These are phyloP conservation scores for Earliella scabrosa DNA, from an alignment of 1,284 basidiomycete genomes.

Conservation along the genomic window DNA sequence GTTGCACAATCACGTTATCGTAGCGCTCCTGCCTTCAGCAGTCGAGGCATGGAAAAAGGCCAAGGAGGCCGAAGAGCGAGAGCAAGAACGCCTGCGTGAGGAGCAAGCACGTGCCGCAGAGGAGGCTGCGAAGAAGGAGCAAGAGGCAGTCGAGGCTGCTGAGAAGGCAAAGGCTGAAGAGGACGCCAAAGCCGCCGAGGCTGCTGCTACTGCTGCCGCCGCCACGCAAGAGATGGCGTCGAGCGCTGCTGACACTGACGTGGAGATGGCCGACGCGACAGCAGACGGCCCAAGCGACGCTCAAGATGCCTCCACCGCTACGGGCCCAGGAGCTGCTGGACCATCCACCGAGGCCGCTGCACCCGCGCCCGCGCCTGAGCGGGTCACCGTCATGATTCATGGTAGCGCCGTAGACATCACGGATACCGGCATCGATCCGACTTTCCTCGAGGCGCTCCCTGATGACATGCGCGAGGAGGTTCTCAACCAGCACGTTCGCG, in stretches of 20 bases:
- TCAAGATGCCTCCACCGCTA: too few species aligned
- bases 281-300: slow-evolving; percentile 30
- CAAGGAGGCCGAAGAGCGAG: slow-evolving; percentile 57
- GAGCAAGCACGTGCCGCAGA: slow-evolving; percentile 45
- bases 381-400: slow-evolving; percentile 88
- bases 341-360: slow-evolving; percentile 33
- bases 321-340: slow-evolving; percentile 17
- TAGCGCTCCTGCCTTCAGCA: slow-evolving; percentile 85
- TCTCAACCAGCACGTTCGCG: slow-evolving; percentile 95
- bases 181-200: slow-evolving; percentile 25
- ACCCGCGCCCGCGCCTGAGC: slow-evolving; percentile 47
- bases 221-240: slow-evolving; percentile 21
- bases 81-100: slow-evolving; percentile 39
- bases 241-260: slow-evolving; percentile 37
- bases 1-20: slow-evolving; percentile 73
- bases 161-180: slow-evolving; percentile 35
- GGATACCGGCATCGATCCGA: slow-evolving; percentile 97
- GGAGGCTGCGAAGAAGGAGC: slow-evolving; percentile 28
- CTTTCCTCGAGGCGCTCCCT: slow-evolving; percentile 96
- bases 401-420: slow-evolving; percentile 98
- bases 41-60: slow-evolving; percentile 55
- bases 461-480: slow-evolving; percentile 99
- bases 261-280: slow-evolving; percentile 47
- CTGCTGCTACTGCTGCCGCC: slow-evolving; percentile 34
- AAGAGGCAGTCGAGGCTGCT: slow-evolving; percentile 31